Base-by-base conservation (phyloP, 768 basidiomycete species). In the Lactarius akahatsu region DNA sequence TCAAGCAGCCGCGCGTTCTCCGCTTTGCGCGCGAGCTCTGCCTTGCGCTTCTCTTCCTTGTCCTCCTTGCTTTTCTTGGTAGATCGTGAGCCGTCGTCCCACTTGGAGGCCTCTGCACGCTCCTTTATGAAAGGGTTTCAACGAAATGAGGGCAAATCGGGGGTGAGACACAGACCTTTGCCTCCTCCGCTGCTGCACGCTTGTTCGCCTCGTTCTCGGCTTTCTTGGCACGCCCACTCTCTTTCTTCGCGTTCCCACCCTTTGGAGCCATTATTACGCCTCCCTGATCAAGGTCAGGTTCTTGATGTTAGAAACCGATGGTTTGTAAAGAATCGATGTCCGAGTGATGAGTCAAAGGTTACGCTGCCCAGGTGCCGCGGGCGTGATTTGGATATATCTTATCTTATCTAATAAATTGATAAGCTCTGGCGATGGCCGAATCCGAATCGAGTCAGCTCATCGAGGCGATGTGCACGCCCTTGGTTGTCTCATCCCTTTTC, bases 181-280 rank as follows among this genome's bases (percentile, higher is more conserved):
- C 90, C 9, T 80, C 81, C 13, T 80, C 81, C 0, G 81, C 86
- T 4, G 80, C 81, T 7, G 83, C 85, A 68, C 85, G 82, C 77
- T 94, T 95, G 81, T 89, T 92, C 10, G 84, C 81, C 74, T 93
- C 92, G 74, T 94, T 95, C 74, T 95, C 91, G 30, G 92, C 92
- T 76, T 97, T 97, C 79, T 93, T 95, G 0, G 94, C 90, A 62
- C 91, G 78, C 4, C 95, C 94, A 52, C 86, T 78, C 77, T 96
- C 95, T 76, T 96, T 96, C 87, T 96, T 97, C 64, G 92, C 81
- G 81, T 94, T 96, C 71, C 83, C 86, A 68, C 88, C 91, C 77
- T 92, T 93, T 1, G 95, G 94, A 57, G 95, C 78, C 95, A 96
- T 95, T 20, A 4, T 43, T 36, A 7, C 57, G 16, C 36, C 47